Evolutionary conservation across 2,329 filamentous ascomycete genomes (phyloP), one percentile per base, ranked within the genome.

Genomic region (Aspergillus awamori): DNA sequence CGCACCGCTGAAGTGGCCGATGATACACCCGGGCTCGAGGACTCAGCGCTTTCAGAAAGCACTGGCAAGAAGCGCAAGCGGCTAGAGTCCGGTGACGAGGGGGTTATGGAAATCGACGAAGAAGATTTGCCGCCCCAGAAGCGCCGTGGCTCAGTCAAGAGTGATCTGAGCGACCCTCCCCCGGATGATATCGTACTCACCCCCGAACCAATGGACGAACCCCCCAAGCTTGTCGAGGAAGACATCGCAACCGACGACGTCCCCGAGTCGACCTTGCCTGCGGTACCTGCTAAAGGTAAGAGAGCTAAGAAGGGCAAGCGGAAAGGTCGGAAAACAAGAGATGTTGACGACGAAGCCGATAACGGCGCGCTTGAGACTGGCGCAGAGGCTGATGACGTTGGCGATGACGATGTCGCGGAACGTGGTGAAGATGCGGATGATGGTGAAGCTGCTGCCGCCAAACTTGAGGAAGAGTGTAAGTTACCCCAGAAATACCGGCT

Each of bases 381-480:
- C 52, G 76, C 77, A 38, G 77, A 78, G 51, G 79, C 77, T 10
- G 79, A 80, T 59, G 78, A 81, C 24, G 81, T 80, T 28, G 84
- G 82, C 51, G 88, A 79, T 13, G 76, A 76, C 49, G 81, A 80
- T 49, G 74, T 78, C 53, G 77, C 69, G n/a, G 82, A 82, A 57
- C 80, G 73, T 24, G 76, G 67, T 24, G 82, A 83, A 22, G 76
- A 80, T 47, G 78, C 76, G 10, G 81, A 79, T 55, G 79, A 79
- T 53, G 72, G 72, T 24, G 80, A 82, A 55, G 74, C 74, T 5
- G 63, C 74, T 5, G 63, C 72, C n/a, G 76, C 79, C n/a, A 83
- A 81, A 68, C 75, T 75, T 17, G 83, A 84, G 67, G 83, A 85
- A 76, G 82, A 83, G 69, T 75, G 80, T 80, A 77, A 78, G 76